Evolutionary conservation across 805 yeast species (phyloP), one percentile per base, ranked within the genome.

Genomic region (Blastobotrys robertii): DNA sequence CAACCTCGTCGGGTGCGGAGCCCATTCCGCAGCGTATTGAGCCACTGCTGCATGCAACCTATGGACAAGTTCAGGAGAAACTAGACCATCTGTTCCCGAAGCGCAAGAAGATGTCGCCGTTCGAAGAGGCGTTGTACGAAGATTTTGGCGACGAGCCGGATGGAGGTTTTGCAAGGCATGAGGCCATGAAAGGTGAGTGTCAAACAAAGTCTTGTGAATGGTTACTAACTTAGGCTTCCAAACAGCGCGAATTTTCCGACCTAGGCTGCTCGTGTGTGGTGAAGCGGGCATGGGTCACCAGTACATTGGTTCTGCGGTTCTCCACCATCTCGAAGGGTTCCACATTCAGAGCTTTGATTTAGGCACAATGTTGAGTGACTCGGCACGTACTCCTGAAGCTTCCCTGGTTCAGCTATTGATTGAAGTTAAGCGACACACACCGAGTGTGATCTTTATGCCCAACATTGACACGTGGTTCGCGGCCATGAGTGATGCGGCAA

Each of bases 371-470:
- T 77, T 79, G 49, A 77, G 86, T 10, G 97, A 90, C 53, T 69
- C 90, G 6, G 76, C 86, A 0, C 68, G 84, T 53, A 76, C 94
- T 0, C 79, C 90, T 1, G 98, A 92, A 59, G 81, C 85, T 55
- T 73, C 83, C 1, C 71, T 87, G 14, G 84, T 90, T 25, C 95
- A 85, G 57, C 72, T 83, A 34, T 81, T 92, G 54, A 69, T 82
- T 15, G 98, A 92, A 62, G 92, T 94, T 4, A 75, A 84, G 50
- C 75, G 94, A 56, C 94, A 90, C 49, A 82, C 83, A 46, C 98
- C 97, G 0, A 75, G 95, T 7, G 80, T 92, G 11, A 65, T 92
- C 2, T 82, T 75, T 57, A 75, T 92, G 40, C 96, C 97, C 2
- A 82, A 83, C 55, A 65, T 86, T 41, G 86, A 86, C 45, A 73